A percentile compares a stretch with the other conserved stretches of the same genome.
Evolutionary conservation across 2,329 filamentous ascomycete genomes (phyloP).

Genomic region (Colletotrichum trifolii): DNA sequence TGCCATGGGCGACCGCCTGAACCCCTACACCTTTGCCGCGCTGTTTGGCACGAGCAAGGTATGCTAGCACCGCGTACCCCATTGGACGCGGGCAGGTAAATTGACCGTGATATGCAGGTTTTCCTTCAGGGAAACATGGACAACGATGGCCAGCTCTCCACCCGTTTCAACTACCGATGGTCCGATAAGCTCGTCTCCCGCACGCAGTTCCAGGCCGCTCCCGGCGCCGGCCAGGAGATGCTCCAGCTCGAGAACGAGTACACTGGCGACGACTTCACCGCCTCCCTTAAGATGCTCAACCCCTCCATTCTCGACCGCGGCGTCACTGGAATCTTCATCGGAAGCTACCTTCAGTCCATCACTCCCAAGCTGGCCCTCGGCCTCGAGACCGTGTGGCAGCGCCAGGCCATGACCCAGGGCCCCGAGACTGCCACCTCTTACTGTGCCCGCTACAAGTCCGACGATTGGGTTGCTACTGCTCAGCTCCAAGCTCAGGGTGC

Average conservation of each 20-base stretch:
- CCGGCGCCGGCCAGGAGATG: constrained; percentile 83
- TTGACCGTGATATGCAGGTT: constrained; percentile 66
- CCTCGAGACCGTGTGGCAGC: constrained; percentile 94
- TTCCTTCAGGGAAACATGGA: constrained; percentile 97
- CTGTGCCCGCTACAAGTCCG: constrained; percentile 88
- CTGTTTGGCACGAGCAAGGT: constrained; percentile 95
- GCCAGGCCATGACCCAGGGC: constrained; percentile 81
- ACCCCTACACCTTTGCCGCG: constrained; percentile 94
- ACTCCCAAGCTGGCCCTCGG: constrained; percentile 89
- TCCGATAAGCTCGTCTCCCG: constrained; percentile 83
- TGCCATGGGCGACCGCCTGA: constrained; percentile 90
- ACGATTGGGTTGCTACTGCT: constrained; percentile 92
- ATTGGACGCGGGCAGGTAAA: constrained; percentile 2
- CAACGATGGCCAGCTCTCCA: constrained; percentile 88
- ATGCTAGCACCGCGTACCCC: constrained; percentile 46
- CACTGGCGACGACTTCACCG: constrained; percentile 90
- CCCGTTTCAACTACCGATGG: constrained; percentile 95
- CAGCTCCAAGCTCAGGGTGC: constrained; percentile 87
- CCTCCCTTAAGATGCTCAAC: constrained; percentile 93
- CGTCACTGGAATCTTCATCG: constrained; percentile 93
- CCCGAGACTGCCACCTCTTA: constrained; percentile 95
- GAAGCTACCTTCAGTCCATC: constrained; percentile 93
- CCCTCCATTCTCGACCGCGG: constrained; percentile 94
- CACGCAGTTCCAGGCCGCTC: constrained; percentile 85
- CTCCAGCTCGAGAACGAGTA: constrained; percentile 96